Evolutionary conservation across 768 basidiomycete genomes (phyloP), one percentile per base, ranked within the genome.

Genomic region (Hygrocybe punicea): DNA sequence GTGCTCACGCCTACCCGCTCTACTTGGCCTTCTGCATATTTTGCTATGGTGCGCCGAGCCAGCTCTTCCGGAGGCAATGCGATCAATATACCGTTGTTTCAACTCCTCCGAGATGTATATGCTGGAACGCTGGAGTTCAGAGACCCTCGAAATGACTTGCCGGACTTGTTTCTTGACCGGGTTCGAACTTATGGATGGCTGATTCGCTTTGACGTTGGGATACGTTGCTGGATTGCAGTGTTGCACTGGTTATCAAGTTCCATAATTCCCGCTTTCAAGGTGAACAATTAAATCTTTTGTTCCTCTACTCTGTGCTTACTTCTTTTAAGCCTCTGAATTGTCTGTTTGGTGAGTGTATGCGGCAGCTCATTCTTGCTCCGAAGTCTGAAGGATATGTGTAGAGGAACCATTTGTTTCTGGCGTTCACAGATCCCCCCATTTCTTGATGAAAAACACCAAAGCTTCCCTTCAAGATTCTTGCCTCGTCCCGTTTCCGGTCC

Each of bases 51-150:
- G 16, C 4, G 48, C 19, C 29, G 29, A 16, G 29, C 57, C 13
- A 46, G 29, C 29, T 55, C 53, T 29, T 14, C 51, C 29, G 50
- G 53, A 24, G 59, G 63, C 47, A 65, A 66, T 17, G 60, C 61
- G 1, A 56, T 80, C 50, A 51, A 57, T 5, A 44, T 80, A 39
- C 69, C 75, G 44, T 58, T 78, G 2, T 63, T 69, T 25, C 62
- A 66, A 39, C 62, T 83, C 56, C 54, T 82, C 33, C 52, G 67
- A 21, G 71, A 71, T 51, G 63, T 80, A 19, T 62, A 63, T 51
- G 55, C 61, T 6, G 82, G 81, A 10, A 45, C 62, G 11, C 59
- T 83, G 13, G 83, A 84, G 62, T 52, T 82, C 45, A 71, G 80
- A 59, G 67, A 81, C 57, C 66, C 73, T 14, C 49, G 25, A 42